Percentiles rank a stretch among this genome's conserved stretches.
Conservation (phyloP, 2,329 filamentous ascomycete genomes). For the Sarocladium brachiariae region DNA sequence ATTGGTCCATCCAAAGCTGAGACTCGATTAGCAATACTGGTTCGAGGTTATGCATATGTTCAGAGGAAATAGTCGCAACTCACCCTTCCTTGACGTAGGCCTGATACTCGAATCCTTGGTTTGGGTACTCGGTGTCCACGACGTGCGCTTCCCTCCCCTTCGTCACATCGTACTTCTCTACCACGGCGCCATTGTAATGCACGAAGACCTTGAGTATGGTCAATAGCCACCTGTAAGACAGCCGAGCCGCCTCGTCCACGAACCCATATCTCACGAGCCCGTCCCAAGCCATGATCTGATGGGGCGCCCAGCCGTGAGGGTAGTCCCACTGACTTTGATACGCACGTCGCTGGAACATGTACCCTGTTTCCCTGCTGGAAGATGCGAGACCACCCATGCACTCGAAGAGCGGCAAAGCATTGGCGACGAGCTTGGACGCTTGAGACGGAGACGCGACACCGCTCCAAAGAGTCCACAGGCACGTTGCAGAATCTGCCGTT, state of each 20-base stretch:
- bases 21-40: background rate
- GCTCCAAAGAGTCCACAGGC: slow-evolving; percentile 96
- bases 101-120: slow-evolving; percentile 92
- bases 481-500: slow-evolving; percentile 83
- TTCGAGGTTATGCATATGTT: background rate
- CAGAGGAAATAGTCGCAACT: slow-evolving; percentile 33
- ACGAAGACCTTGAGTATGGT: slow-evolving; percentile 99
- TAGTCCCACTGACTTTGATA: slow-evolving; percentile 95
- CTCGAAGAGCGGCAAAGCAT: slow-evolving; percentile 80
- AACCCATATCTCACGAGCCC: slow-evolving; percentile 88
- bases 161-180: slow-evolving; percentile 98
- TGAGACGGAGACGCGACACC: slow-evolving; percentile 79
- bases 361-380: background rate
- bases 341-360: slow-evolving; percentile 69
- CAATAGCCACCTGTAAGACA: slow-evolving; percentile 93
- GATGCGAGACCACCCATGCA: slow-evolving; percentile 65
- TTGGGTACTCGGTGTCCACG: slow-evolving; percentile 95
- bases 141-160: slow-evolving; percentile 81
- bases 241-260: slow-evolving; percentile 75
- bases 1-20: slow-evolving; percentile 96
- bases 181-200: slow-evolving; percentile 95
- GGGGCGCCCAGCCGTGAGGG: slow-evolving; percentile 95
- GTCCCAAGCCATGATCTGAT: slow-evolving; percentile 97
- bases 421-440: slow-evolving; percentile 70
- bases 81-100: slow-evolving; percentile 92